Percentiles rank a stretch among this genome's conserved stretches.
Conservation (phyloP, 1,139 yeast genomes). For the Saccharomyces hybrid region DNA sequence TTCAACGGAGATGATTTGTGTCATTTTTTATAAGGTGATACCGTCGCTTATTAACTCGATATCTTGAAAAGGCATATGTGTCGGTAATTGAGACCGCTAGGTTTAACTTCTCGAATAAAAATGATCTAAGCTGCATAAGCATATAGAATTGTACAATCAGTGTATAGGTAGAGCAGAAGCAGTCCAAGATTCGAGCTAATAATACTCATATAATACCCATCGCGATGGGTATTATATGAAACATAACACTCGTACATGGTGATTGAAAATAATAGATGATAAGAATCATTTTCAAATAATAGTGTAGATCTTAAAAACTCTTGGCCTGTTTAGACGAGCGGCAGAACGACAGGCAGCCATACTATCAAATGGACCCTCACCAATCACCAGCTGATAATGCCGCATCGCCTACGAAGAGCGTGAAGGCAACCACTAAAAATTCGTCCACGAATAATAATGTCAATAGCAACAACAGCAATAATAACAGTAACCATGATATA, state of each 20-base stretch:
- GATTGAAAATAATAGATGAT: background rate
- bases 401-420: background rate
- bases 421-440: background rate
- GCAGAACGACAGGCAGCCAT: background rate
- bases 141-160: background rate
- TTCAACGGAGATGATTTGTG: background rate
- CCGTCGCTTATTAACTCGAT: background rate
- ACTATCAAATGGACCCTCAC: background rate
- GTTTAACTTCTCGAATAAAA: background rate
- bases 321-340: background rate
- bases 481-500: slow-evolving; percentile 11
- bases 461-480: background rate
- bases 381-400: background rate
- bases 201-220: too few species aligned
- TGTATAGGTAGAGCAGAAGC: background rate
- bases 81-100: background rate
- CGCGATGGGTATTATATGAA: background rate
- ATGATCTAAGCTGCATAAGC: background rate
- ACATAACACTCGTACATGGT: background rate
- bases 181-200: background rate
- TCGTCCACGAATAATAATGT: background rate
- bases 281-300: background rate
- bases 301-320: background rate
- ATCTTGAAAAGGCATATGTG: background rate
- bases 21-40: background rate